phyloP scores from a whole-genome alignment of 495 filamentous ascomycete species.

The Rusavskia elegans region DNA sequence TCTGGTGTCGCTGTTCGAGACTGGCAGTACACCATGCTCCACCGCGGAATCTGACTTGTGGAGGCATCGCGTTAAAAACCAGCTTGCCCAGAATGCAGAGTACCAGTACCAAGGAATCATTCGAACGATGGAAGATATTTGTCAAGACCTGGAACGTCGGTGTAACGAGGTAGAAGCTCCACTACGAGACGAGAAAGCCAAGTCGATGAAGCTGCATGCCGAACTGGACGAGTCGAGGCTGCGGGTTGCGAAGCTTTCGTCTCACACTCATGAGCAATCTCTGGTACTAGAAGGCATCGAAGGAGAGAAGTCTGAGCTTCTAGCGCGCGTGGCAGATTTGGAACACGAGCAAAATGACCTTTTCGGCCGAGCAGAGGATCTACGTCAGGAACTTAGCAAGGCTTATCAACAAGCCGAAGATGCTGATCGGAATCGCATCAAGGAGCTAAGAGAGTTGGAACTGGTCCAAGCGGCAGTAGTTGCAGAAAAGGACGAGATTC shows the following conservation, averaged over 20 bases:
- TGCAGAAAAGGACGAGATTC: constrained; percentile 26
- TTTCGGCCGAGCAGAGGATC: constrained; percentile 12
- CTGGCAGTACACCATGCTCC: constrained; percentile 3
- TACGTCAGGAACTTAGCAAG: constrained; percentile 6
- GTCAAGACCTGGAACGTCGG: constrained; percentile 38
- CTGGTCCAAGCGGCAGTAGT: constrained; percentile 25
- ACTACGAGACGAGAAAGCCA: constrained; percentile 26
- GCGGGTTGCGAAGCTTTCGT: constrained; percentile 17
- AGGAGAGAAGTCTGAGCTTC: constrained; percentile 18
- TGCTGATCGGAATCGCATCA: not conserved
- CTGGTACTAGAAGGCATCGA: constrained; percentile 13
- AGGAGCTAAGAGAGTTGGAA: constrained; percentile 22
- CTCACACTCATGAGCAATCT: constrained; percentile 13
- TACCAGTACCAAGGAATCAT: constrained; percentile 26
- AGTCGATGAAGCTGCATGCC: constrained; percentile 22
- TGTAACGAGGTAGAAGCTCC: constrained; percentile 34
- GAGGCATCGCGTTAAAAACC: constrained; percentile 24
- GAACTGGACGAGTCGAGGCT: constrained; percentile 14
- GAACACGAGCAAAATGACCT: constrained; percentile 17
- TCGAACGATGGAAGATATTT: constrained; percentile 31
- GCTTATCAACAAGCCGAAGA: constrained; percentile 1
- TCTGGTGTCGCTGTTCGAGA: constrained; percentile 9
- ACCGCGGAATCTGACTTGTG: constrained; percentile 22
- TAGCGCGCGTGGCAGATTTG: constrained; percentile 16
- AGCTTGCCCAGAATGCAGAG: constrained; percentile 20